Evolutionary conservation across 176 grass and related monocot species (phyloP).

Genomic region (Avena insularis): DNA sequence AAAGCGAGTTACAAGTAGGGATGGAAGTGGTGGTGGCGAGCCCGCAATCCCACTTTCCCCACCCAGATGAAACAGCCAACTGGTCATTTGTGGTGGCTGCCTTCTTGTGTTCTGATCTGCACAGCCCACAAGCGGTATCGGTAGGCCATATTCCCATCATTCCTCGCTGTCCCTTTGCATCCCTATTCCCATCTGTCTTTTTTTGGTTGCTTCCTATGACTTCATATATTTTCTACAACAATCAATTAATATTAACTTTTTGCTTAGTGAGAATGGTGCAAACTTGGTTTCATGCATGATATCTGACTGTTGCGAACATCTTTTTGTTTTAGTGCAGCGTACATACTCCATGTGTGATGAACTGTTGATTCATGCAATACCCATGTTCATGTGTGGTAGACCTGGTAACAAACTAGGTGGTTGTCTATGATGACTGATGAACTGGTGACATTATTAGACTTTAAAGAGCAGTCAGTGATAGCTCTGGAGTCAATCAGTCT

Average conservation of each 20-base stretch:
- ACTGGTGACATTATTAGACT: background rate
- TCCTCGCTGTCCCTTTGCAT: background rate
- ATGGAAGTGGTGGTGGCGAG: background rate
- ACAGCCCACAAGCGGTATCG: background rate
- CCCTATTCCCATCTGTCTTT: background rate
- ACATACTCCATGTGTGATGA: background rate
- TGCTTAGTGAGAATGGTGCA: background rate
- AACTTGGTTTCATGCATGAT: background rate
- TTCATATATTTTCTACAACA: background rate
- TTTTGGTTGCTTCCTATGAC: background rate
- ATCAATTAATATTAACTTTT: background rate
- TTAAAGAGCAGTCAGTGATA: background rate
- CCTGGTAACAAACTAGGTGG: background rate
- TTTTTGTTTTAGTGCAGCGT: background rate
- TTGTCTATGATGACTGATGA: background rate
- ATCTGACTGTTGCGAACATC: background rate
- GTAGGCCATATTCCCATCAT: background rate
- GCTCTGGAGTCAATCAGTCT: background rate
- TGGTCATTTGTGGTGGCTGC: background rate
- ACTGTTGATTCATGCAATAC: background rate
- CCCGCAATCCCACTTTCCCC: background rate
- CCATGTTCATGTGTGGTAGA: background rate
- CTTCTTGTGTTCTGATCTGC: background rate
- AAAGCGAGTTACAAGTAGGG: background rate
- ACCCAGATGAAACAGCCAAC: background rate